Percentiles rank a stretch among this genome's conserved stretches.
phyloP scores from a whole-genome alignment of 116 monocot species.

The Trichopus zeylanicus region DNA sequence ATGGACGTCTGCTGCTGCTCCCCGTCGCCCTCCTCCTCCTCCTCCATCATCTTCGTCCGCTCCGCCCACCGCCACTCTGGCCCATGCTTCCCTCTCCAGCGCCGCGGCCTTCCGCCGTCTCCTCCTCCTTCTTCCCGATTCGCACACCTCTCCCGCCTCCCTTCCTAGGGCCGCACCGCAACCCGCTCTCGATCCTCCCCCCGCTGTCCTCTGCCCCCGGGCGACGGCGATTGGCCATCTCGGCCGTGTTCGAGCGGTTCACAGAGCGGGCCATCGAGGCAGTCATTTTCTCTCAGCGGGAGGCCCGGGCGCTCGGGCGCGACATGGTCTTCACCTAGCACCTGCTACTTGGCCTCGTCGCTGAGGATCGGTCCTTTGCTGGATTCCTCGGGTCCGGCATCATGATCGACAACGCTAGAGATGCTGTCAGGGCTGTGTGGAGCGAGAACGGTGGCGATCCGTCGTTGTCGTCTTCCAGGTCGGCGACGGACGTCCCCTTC shows the following conservation, averaged over 20 bases:
- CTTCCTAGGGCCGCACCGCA: conserved; percentile 1
- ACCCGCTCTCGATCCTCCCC: background rate
- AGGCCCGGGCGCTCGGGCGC: conserved; percentile 58
- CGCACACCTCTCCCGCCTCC: no score
- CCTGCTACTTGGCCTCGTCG: conserved; percentile 85
- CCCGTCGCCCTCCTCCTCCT: conserved; percentile 17
- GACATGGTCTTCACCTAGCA: conserved; percentile 84
- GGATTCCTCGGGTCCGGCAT: conserved; percentile 91
- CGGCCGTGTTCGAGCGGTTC: conserved; percentile 94
- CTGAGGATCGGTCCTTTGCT: conserved; percentile 64
- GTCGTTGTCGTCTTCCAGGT: conserved; percentile 10
- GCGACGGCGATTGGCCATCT: background rate
- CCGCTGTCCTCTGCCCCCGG: background rate
- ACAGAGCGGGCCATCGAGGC: conserved; percentile 94
- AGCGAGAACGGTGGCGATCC: background rate
- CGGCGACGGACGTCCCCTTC: conserved; percentile 71
- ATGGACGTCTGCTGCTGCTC: conserved; percentile 29
- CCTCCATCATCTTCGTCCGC: conserved; percentile 11
- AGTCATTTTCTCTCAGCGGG: conserved; percentile 82
- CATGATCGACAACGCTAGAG: conserved; percentile 58
- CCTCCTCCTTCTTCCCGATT: no score
- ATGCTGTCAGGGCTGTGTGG: conserved; percentile 56
- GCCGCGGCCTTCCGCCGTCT: no score
- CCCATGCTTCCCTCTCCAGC: background rate
- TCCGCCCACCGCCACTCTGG: background rate